phyloP scores from a whole-genome alignment of 352 stramenopile genomes.

The Globisporangium cederbergense region DNA sequence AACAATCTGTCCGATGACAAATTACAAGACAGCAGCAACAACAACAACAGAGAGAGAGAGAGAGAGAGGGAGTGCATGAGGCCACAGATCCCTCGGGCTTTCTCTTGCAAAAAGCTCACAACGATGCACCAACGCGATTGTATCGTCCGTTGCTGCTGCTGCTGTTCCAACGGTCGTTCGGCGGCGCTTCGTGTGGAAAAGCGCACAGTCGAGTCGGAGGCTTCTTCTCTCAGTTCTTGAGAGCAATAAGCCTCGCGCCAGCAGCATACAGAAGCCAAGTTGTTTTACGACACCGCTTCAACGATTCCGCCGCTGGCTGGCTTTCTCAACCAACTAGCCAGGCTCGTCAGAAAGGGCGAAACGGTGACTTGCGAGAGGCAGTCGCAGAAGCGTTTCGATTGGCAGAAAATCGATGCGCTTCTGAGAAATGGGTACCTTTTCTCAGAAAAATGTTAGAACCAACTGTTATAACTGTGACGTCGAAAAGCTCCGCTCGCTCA shows the following conservation, averaged over 20 bases:
- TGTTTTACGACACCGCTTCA: conserved; percentile 2
- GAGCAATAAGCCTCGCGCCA: too few species aligned
- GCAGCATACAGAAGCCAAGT: neutral
- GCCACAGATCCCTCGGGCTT: neutral
- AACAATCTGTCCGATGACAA: conserved; percentile 1
- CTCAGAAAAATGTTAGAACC: neutral
- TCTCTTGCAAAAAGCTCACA: neutral
- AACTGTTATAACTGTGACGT: neutral
- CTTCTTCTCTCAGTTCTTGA: too few species aligned
- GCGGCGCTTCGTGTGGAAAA: neutral
- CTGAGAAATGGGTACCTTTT: neutral
- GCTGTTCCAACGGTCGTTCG: neutral
- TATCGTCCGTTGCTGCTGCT: too few species aligned
- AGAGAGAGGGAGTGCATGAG: neutral
- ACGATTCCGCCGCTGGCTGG: neutral
- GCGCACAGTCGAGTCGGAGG: neutral
- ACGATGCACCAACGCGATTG: neutral
- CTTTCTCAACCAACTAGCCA: neutral
- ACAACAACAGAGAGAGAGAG: neutral
- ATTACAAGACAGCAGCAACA: neutral
- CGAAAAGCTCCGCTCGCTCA: too few species aligned
- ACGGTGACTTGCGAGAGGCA: too few species aligned
- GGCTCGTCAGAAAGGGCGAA: neutral
- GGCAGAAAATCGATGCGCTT: neutral
- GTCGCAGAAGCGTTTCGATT: neutral